Base-by-base conservation (phyloP, 2,329 filamentous ascomycete genomes). In the Fusarium buxicola region DNA sequence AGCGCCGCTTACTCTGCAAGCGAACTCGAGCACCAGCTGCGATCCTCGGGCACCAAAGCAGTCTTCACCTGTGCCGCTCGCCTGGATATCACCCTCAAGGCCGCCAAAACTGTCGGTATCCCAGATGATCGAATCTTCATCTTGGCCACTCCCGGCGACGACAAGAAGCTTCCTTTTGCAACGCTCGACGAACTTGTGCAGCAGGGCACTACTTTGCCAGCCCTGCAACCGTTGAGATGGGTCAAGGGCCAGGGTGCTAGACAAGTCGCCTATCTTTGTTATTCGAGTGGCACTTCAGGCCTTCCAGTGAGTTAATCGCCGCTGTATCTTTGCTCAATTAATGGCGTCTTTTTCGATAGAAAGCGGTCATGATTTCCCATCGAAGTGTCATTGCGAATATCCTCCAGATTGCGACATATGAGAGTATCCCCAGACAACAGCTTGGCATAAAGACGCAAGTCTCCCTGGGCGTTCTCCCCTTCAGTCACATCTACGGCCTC, bases 291-390 rank as follows among this genome's bases (percentile, higher is more conserved):
- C 8, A 94, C 91, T 2, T 92, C 90, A 9, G 91, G 91, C 3
- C 77, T 93, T 31, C 91, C 91, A n/a, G 88, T 90, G 79, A 69
- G 81, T n/a, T n/a, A n/a, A n/a, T n/a, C n/a, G n/a, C n/a, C n/a
- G n/a, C n/a, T 60, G 7, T 10, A 8, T 13, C 4, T 25, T 15
- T 9, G 8, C 15, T 49, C 30, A 27, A 40, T 21, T 25, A 38
- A 31, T 34, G 51, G 13, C 21, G 12, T 13, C n/a, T n/a, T n/a
- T n/a, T n/a, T n/a, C n/a, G n/a, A n/a, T 10, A 50, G 86, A 92
- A 92, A 88, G 91, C 90, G 44, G 91, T 94, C 45, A 93, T 91
- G 88, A 90, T 94, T 58, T 90, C 90, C 4, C 91, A 94, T 73
- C 78, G 79, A 24, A 94, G 94, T 66, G 88, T 93, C 40, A 93